Evolutionary conservation across 192 early-diverging fungal genomes (phyloP).

Genomic region (Backusella luteola): DNA sequence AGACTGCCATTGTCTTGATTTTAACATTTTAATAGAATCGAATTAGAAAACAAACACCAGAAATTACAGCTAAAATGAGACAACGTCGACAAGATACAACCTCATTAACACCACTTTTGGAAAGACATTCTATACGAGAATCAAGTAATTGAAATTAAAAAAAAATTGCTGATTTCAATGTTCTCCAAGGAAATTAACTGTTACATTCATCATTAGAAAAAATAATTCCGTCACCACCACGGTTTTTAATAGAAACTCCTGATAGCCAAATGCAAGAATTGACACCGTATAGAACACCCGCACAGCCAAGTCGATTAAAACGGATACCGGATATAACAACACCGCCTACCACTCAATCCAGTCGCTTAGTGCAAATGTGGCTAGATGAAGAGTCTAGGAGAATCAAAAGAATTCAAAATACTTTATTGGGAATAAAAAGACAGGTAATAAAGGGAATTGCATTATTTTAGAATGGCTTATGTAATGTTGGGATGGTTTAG

Average conservation of each 20-base stretch:
- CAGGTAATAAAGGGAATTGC: background rate
- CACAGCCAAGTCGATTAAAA: background rate
- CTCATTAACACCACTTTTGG: slow-evolving; percentile 11
- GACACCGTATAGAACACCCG: background rate
- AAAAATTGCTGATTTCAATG: too few relatives aligned
- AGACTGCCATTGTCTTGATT: background rate
- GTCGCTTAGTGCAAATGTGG: background rate
- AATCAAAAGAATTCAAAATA: background rate
- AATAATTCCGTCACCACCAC: background rate
- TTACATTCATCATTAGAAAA: background rate
- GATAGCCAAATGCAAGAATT: background rate
- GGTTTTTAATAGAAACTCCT: background rate
- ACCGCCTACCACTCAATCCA: background rate
- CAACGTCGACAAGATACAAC: background rate
- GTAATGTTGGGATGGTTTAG: background rate
- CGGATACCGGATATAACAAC: background rate
- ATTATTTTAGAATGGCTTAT: background rate
- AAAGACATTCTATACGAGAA: slow-evolving; percentile 16
- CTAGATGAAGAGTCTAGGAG: background rate
- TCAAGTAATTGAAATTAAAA: background rate
- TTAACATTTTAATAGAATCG: background rate
- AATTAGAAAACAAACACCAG: slow-evolving; percentile 1
- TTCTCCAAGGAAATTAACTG: too few relatives aligned
- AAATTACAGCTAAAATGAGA: background rate
- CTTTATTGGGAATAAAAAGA: background rate